Percentiles rank a stretch among this genome's conserved stretches.
Conservation (phyloP, 2,329 filamentous ascomycete genomes). For the Cordyceps cicadae region DNA sequence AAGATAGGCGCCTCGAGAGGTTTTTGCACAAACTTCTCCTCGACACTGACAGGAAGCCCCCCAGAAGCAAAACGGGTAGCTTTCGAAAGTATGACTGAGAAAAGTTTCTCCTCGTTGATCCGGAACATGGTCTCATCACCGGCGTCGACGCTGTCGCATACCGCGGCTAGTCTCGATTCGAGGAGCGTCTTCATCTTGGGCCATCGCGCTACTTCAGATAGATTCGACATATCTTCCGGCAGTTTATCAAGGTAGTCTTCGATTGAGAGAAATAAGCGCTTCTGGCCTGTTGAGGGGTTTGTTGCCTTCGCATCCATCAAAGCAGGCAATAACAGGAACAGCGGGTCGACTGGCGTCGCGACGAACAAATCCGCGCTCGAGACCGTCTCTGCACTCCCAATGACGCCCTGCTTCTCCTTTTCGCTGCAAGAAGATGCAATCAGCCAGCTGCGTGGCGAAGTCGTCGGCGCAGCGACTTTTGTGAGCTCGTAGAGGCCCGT, state of each 20-base stretch:
- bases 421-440: conserved; percentile 30
- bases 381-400: conserved; percentile 39
- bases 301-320: conserved; percentile 41
- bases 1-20: conserved; percentile 69
- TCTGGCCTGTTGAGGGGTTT: conserved; percentile 38
- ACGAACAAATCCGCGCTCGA: conserved; percentile 69
- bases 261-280: conserved; percentile 57
- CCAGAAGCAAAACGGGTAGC: conserved; percentile 57
- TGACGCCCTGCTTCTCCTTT: conserved; percentile 11
- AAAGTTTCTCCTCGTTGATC: conserved; percentile 63
- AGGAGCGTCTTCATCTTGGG: conserved; percentile 41
- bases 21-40: conserved; percentile 73
- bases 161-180: conserved; percentile 55
- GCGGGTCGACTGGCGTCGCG: conserved; percentile 72
- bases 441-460: conserved; percentile 54
- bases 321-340: conserved; percentile 75
- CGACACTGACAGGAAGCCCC: conserved; percentile 69
- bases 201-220: conserved; percentile 48
- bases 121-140: conserved; percentile 82
- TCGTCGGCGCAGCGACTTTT: conserved; percentile 43
- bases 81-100: conserved; percentile 59
- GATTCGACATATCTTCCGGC: conserved; percentile 44
- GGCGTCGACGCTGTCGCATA: conserved; percentile 77
- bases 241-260: conserved; percentile 66
- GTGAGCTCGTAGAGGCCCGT: conserved; percentile 60